Evolutionary conservation across 108 stramenopile species (phyloP), one percentile per base, ranked within the genome.

Genomic region (Nannochloropsis salina): DNA sequence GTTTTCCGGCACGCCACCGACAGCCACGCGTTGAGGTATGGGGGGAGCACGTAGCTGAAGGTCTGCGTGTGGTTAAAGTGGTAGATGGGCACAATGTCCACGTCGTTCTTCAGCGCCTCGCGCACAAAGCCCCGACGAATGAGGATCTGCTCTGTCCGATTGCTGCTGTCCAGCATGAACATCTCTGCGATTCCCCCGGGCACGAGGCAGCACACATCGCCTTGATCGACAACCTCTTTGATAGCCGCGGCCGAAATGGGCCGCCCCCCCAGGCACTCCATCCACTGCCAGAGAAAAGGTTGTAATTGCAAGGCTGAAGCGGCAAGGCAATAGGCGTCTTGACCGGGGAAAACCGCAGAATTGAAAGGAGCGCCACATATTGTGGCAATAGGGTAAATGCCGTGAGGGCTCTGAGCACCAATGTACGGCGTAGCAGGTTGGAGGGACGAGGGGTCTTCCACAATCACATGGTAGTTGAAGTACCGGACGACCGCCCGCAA

Each of bases 31-130:
- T 74, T 74, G 61, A 74, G 61, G 20, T 15, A 74, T 4, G 61
- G 61, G n/a, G 61, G 61, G 8, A 74, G 61, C 20, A 3, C n/a
- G 61, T 74, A 74, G 61, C 61, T 74, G 61, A 74, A 74, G 20
- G 61, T 74, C 61, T 74, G 61, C 61, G 61, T 74, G 61, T 74
- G 61, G 6, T 74, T 74, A 74, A 74, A 74, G 61, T 74, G 61
- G n/a, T 74, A 74, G 1, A 74, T 74, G 20, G 61, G 61, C 20
- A 74, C 8, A 2, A 74, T 74, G n/a, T 74, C 61, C 61, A 74
- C 61, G 2, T 8, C 20, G 61, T 74, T 74, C 61, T 74, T 74
- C 61, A 74, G n/a, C 6, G 61, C 61, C 8, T 74, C 61, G 5
- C 61, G 61, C n/a, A 74, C n/a, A n/a, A 74, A 74, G 8, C 61